Evolutionary conservation across 2,329 filamentous ascomycete species (phyloP), one percentile per base, ranked within the genome.

Genomic region (Cercospora sp.): DNA sequence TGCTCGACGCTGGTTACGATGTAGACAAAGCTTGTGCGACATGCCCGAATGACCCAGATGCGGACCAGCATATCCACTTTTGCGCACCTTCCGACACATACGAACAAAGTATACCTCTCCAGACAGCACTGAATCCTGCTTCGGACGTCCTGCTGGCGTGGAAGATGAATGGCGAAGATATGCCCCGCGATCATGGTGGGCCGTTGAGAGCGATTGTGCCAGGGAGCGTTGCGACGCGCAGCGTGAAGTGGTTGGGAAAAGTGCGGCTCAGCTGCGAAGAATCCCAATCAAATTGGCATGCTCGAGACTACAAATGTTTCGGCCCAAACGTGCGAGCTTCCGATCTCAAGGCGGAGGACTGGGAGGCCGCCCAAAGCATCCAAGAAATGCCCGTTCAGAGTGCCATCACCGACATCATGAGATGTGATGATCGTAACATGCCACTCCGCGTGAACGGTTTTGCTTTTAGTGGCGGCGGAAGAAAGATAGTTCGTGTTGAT

Each of bases 341-440:
- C 8, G 80, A 81, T 12, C 80, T 80, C 34, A 82, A 84, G 24
- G 84, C 87, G 5, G 60, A 68, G 28, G 84, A 90, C 77, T 90
- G 88, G 88, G 86, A 88, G 61, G 81, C 81, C 26, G 88, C 89
- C 7, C 85, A 85, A 10, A 83, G 87, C 1, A 91, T 91, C 32
- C 89, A 91, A 71, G 88, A 90, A 73, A 86, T 90, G 81, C 88
- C 89, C 1, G 85, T 91, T 18, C 89, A 89, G 32, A 89, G 87
- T 67, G 89, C 89, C 61, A 89, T 91, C 64, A 90, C 88, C 1
- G 67, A 72, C 5, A 69, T 79, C 16, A 68, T 69, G 40, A 57
- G 70, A 49, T 71, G 72, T 49, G 67, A 72, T 12, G 65, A 75
- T 55, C 67, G 71, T 32, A 71, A 76, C 45, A 58, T 69, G 5